Percentiles rank a stretch among this genome's conserved stretches.
Evolutionary conservation across 345 rosid species (phyloP).

Genomic region (Erysimum cheiranthoides): DNA sequence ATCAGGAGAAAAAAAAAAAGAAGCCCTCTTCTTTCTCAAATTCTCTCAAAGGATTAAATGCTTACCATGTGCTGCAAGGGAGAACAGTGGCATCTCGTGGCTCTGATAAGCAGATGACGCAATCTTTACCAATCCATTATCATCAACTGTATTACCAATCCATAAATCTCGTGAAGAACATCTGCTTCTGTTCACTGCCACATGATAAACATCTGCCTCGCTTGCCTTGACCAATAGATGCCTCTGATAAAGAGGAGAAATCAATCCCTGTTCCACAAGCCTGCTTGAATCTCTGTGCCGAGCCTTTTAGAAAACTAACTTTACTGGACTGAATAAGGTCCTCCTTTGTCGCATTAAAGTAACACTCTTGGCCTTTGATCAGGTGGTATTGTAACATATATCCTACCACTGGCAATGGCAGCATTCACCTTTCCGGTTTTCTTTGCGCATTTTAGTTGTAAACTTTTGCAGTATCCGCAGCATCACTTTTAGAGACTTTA

Average conservation of each 20-base stretch:
- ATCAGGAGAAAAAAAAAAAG: neutral
- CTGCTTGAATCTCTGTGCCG: conserved; percentile 70
- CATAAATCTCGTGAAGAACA: conserved; percentile 86
- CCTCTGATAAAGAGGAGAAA: conserved; percentile 61
- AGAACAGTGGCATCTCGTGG: conserved; percentile 81
- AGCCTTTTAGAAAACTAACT: conserved; percentile 62
- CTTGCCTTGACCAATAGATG: conserved; percentile 53
- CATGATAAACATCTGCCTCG: conserved; percentile 59
- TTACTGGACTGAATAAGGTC: conserved; percentile 53
- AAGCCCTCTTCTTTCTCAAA: conserved; percentile 32
- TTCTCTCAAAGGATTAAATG: neutral
- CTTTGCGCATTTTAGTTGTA: too few relatives aligned
- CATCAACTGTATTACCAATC: conserved; percentile 63
- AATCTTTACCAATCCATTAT: conserved; percentile 60
- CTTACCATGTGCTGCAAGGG: conserved; percentile 93
- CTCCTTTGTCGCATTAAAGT: conserved; percentile 60
- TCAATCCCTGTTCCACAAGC: conserved; percentile 76
- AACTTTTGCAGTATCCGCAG: neutral
- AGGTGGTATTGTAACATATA: neutral
- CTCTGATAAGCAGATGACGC: conserved; percentile 87
- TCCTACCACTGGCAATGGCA: neutral
- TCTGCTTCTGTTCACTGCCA: conserved; percentile 77
- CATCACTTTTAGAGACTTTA: neutral
- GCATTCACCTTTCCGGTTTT: neutral
- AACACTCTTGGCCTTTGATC: conserved; percentile 58